A percentile compares a stretch with the other conserved stretches of the same genome.
These are phyloP conservation scores for Lichtheimia ornata DNA, from an alignment of 371 early-diverging fungal genomes.

Conservation along the genomic window DNA sequence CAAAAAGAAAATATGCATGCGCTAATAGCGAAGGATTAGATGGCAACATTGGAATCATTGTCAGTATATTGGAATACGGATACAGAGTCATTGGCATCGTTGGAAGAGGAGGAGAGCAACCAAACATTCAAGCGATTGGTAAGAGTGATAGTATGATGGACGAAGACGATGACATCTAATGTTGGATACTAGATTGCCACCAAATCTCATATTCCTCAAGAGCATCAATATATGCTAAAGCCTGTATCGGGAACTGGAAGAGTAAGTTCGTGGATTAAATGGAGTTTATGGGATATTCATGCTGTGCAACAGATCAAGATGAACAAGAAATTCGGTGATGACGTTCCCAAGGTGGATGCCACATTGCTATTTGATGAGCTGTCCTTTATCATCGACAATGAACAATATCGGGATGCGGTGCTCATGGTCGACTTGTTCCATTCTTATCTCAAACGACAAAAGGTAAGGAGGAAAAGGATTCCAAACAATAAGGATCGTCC, in stretches of 20 bases:
- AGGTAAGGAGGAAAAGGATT: slow-evolving; percentile 20
- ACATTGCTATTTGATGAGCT: slow-evolving; percentile 89
- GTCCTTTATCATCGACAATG: slow-evolving; percentile 86
- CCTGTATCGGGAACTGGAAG: slow-evolving; percentile 94
- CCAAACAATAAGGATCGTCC: no score
- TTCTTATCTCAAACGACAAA: slow-evolving; percentile 58
- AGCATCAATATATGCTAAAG: slow-evolving; percentile 85
- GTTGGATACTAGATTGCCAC: slow-evolving; percentile 54
- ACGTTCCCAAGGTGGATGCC: slow-evolving; percentile 67
- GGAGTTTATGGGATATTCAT: slow-evolving; percentile 7
- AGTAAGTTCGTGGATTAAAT: slow-evolving; percentile 32
- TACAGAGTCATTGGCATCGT: slow-evolving; percentile 61
- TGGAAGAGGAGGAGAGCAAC: slow-evolving; percentile 52
- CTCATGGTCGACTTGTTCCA: slow-evolving; percentile 85
- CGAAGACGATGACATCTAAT: neutral
- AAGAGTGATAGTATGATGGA: slow-evolving; percentile 5
- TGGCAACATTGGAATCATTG: slow-evolving; percentile 66
- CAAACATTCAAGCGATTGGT: slow-evolving; percentile 58
- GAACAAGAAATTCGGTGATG: slow-evolving; percentile 67
- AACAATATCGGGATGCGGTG: slow-evolving; percentile 85
- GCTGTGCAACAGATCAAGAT: slow-evolving; percentile 49
- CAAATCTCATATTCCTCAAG: slow-evolving; percentile 48
- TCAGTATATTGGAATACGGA: slow-evolving; percentile 93
- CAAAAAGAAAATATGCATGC: neutral
- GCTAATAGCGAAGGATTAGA: neutral